phyloP scores from a whole-genome alignment of 768 basidiomycete genomes.

The Stropharia rugosoannulata region DNA sequence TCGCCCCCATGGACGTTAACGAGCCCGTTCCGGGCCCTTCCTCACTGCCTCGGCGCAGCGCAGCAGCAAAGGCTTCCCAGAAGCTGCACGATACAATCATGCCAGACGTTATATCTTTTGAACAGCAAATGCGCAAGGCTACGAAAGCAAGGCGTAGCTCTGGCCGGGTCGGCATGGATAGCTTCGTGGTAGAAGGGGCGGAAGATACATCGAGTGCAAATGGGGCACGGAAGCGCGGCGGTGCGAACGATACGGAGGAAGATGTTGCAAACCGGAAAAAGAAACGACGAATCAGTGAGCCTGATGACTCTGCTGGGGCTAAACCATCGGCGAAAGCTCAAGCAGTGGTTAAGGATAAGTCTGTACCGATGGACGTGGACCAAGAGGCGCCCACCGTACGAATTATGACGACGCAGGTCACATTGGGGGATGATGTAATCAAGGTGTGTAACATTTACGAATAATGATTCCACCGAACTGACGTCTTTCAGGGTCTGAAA shows the following conservation, averaged over 20 bases:
- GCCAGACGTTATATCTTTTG: conserved; percentile 73
- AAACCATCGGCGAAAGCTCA: conserved; percentile 7
- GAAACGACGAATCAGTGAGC: conserved; percentile 11
- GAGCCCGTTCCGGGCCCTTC: not conserved
- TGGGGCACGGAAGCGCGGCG: conserved; percentile 11
- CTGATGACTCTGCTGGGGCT: conserved; percentile 3
- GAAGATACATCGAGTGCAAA: conserved; percentile 1
- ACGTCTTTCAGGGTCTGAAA: conserved; percentile 45
- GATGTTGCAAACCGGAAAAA: conserved; percentile 13
- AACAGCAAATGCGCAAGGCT: conserved; percentile 55
- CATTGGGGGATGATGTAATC: conserved; percentile 51
- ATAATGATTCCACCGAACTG: not conserved
- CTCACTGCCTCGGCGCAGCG: conserved; percentile 33
- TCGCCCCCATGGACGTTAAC: conserved; percentile 11
- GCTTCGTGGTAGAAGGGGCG: conserved; percentile 13
- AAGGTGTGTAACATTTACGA: conserved; percentile 43
- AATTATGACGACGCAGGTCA: conserved; percentile 70
- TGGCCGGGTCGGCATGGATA: conserved; percentile 18
- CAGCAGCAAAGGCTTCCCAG: conserved; percentile 47
- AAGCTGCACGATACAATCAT: conserved; percentile 65
- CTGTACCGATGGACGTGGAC: conserved; percentile 15
- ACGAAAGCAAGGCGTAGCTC: conserved; percentile 27
- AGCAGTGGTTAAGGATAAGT: conserved; percentile 22
- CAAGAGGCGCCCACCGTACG: conserved; percentile 29
- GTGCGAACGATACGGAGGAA: conserved; percentile 4